Evolutionary conservation across 345 rosid species (phyloP).

Genomic region (Geranium rotundifolium): DNA sequence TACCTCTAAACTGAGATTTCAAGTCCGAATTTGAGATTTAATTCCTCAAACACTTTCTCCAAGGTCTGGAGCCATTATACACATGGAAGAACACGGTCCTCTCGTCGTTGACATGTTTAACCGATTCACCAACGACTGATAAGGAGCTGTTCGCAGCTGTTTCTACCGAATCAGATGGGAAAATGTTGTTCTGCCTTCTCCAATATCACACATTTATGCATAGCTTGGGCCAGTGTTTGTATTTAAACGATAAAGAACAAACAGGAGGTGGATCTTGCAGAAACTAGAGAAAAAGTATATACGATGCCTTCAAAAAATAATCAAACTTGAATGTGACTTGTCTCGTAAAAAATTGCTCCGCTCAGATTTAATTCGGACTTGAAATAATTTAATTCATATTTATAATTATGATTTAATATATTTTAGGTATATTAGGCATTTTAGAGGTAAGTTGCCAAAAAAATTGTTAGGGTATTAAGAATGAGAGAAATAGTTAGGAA

Average conservation of each 20-base stretch:
- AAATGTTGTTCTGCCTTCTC: constrained; percentile 44
- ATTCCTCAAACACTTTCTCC: constrained; percentile 53
- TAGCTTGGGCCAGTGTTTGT: neutral
- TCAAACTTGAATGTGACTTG: too few relatives aligned
- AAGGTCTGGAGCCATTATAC: constrained; percentile 63
- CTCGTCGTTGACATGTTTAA: constrained; percentile 18
- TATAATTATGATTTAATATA: too few relatives aligned
- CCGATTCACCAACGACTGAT: constrained; percentile 11
- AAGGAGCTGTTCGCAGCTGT: constrained; percentile 12
- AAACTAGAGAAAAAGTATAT: neutral
- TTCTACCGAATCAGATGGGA: constrained; percentile 36
- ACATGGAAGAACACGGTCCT: constrained; percentile 46
- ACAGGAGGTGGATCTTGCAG: neutral
- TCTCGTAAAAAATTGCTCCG: too few relatives aligned
- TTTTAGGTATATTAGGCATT: too few relatives aligned
- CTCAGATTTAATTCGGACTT: too few relatives aligned
- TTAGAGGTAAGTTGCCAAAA: too few relatives aligned
- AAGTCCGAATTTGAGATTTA: too few relatives aligned
- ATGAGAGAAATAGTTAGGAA: too few relatives aligned
- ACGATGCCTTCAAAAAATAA: constrained; percentile 22
- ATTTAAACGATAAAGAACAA: neutral
- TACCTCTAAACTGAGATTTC: too few relatives aligned
- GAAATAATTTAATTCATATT: too few relatives aligned
- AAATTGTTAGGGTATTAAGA: too few relatives aligned
- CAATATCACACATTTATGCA: constrained; percentile 12